A percentile compares a stretch with the other conserved stretches of the same genome.
Conservation (phyloP, 495 filamentous ascomycete species). For the Tuber indicum region DNA sequence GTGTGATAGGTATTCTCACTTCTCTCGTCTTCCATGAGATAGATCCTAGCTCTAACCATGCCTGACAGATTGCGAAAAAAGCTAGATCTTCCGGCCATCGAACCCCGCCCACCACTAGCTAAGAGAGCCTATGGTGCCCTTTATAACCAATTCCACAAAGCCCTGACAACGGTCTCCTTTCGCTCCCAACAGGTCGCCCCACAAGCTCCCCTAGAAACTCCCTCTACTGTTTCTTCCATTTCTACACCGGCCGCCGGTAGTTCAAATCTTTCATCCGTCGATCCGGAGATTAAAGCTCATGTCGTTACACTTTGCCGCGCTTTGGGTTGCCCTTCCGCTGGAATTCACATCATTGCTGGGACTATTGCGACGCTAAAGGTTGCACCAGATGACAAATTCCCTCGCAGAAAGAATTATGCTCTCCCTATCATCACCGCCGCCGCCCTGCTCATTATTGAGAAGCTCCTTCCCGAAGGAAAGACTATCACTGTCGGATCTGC, state of each 20-base stretch:
- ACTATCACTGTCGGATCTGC: conserved; percentile 25
- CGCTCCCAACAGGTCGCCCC: conserved; percentile 8
- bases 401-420: conserved; percentile 3
- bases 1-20: conserved; percentile 61
- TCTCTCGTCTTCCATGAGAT: not conserved
- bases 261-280: conserved; percentile 56
- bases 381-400: conserved; percentile 2
- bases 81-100: conserved; percentile 77
- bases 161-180: conserved; percentile 49
- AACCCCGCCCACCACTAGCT: conserved; percentile 72
- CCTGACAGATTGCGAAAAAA: conserved; percentile 62
- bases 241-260: conserved; percentile 45
- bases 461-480: conserved; percentile 33
- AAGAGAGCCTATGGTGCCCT: conserved; percentile 79
- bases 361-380: conserved; percentile 46
- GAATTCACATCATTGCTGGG: conserved; percentile 61
- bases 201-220: conserved; percentile 9
- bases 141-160: conserved; percentile 69
- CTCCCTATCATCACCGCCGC: conserved; percentile 33
- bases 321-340: conserved; percentile 47
- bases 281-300: conserved; percentile 31
- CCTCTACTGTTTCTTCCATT: conserved; percentile 22
- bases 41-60: conserved; percentile 5
- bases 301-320: conserved; percentile 45
- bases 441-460: conserved; percentile 32